Percentiles rank a stretch among this genome's conserved stretches.
Evolutionary conservation across 2,329 filamentous ascomycete species (phyloP).

Genomic region (Colletotrichum scovillei): DNA sequence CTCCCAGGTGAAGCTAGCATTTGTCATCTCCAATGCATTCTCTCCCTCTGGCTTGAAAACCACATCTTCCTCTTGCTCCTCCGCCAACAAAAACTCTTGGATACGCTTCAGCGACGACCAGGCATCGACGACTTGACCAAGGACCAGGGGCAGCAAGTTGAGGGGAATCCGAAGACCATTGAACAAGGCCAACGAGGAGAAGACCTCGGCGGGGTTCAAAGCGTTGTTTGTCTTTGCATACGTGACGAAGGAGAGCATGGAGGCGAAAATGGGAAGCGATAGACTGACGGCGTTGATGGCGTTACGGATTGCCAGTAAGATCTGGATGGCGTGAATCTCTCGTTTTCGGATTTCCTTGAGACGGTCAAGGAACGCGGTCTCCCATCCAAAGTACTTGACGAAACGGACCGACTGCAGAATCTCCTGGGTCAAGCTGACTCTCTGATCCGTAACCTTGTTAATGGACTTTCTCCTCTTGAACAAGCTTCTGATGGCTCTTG

Average conservation of each 20-base stretch:
- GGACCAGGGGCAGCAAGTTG: slow-evolving; percentile 87
- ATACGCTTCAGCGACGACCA: slow-evolving; percentile 87
- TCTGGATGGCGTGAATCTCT: slow-evolving; percentile 87
- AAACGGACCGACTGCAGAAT: slow-evolving; percentile 92
- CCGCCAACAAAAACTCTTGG: slow-evolving; percentile 86
- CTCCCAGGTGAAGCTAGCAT: slow-evolving; percentile 92
- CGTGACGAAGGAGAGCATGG: slow-evolving; percentile 94
- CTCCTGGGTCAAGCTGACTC: slow-evolving; percentile 91
- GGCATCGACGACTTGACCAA: slow-evolving; percentile 91
- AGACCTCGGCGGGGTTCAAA: slow-evolving; percentile 81
- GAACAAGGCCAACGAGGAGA: slow-evolving; percentile 94
- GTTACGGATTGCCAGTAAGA: slow-evolving; percentile 85
- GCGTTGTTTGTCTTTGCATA: slow-evolving; percentile 74
- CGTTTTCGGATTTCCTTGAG: slow-evolving; percentile 78
- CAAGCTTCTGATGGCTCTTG: slow-evolving; percentile 79
- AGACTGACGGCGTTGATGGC: slow-evolving; percentile 86
- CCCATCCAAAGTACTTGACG: slow-evolving; percentile 98
- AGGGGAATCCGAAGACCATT: slow-evolving; percentile 91
- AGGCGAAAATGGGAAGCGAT: slow-evolving; percentile 91
- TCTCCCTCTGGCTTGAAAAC: slow-evolving; percentile 66
- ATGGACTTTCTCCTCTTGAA: slow-evolving; percentile 81
- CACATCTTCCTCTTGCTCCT: slow-evolving; percentile 83
- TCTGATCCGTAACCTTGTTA: slow-evolving; percentile 94
- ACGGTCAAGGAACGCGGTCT: slow-evolving; percentile 84
- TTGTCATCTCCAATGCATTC: slow-evolving; percentile 76